Base-by-base conservation (phyloP, 2,329 filamentous ascomycete species). In the Elsinoe perseae region DNA sequence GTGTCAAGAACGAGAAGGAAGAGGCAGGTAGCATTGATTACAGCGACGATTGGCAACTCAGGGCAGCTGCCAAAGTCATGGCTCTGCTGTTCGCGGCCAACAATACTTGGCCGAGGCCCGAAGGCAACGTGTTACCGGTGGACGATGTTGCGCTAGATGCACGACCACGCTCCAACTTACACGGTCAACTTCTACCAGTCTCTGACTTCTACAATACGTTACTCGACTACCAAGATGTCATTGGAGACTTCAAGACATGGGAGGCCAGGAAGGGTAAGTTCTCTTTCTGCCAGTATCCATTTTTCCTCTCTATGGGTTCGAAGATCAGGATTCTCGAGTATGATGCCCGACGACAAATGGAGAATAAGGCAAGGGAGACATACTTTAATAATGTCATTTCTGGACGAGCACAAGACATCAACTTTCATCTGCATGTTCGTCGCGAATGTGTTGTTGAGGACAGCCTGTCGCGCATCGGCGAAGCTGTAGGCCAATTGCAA, bases 241-340 rank as follows among this genome's bases (percentile, higher is more conserved):
- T 93, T 46, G 81, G 81, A 0, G 91, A 96, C 67, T 95, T 95
- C 64, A 89, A 95, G 65, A 79, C 82, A 8, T 96, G 91, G 91
- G 90, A 95, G 67, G 79, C 81, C 3, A 85, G 80, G 61, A 79
- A 80, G 53, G 78, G 79, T 18, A 88, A 83, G 62, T 95, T 95
- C 66, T 81, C 87, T 0, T 95, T 96, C 66, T 95, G 90, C 67
- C 89, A 95, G 67, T 95, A 95, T 64, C 89, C 91, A 0, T 95
- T 95, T 65, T 84, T 95, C 62, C 77, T 96, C 38, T 95, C 89
- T 60, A 90, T 96, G 61, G 91, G 89, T 76, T 86, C 90, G 25
- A 96, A 96, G 70, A 95, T 93, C 58, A 86, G 86, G 61, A 92
- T 95, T 46, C 76, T 95, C 64, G 89, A 95, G 66, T 82, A 95